Evolutionary conservation across 495 filamentous ascomycete species (phyloP), one percentile per base, ranked within the genome.

Genomic region (Hapsidospora chrysogenum): DNA sequence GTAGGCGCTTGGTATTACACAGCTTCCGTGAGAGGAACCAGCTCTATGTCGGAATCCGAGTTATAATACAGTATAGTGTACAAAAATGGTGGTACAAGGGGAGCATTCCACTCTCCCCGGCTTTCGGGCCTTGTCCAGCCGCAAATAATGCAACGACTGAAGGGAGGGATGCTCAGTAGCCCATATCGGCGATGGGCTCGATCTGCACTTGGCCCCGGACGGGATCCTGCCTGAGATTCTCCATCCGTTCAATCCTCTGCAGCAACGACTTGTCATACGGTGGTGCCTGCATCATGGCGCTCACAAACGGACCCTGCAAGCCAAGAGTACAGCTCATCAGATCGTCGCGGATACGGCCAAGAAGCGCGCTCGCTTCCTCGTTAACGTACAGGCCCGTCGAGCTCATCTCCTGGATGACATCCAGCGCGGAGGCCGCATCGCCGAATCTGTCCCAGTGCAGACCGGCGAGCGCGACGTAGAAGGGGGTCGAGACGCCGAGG

Each of bases 331-430:
- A 36, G 5, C 20, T 23, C 22, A 17, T 16, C 20, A 36, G 21
- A 2, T 36, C 5, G 4, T 36, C 17, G 13, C 33, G 33, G 16
- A 36, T 21, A 19, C 20, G 20, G 16, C 20, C 22, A 14, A 36
- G 18, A 11, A 36, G 23, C 13, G 9, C 17, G n/a, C 17, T 11
- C 5, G 17, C 22, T 3, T 36, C 59, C 0, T 41, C 40, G 41
- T 84, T 66, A 21, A 69, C 66, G 14, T 70, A 68, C 17, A 87
- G 51, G 6, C 80, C 83, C 1, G 61, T 69, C 7, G 66, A 51
- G 26, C 80, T 72, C 85, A 94, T 94, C 52, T 94, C 83, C 28
- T 60, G 53, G 5, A 92, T 54, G 3, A 85, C 54, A 9, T 70
- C 58, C 9, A 75, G 48, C 22, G 86, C 67, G 8, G 62, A 66